Evolutionary conservation across 768 basidiomycete genomes (phyloP).

Genomic region (Amanita rubescens): DNA sequence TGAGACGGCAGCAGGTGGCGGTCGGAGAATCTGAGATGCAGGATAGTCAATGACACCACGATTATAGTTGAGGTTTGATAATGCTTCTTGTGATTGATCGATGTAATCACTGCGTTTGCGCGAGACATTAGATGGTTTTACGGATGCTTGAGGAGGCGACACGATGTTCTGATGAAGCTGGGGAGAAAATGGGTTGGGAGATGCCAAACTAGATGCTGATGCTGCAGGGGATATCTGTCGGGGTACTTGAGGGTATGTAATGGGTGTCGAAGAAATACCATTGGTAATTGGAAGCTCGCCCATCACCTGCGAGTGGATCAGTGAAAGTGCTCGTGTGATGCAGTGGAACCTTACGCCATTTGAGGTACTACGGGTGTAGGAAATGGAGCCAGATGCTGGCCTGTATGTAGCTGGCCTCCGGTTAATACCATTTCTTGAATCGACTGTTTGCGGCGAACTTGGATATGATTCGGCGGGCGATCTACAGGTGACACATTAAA

Average conservation of each 20-base stretch:
- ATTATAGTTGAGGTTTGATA: constrained; percentile 34
- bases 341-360: constrained; percentile 35
- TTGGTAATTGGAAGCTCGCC: neutral
- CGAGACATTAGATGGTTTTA: constrained; percentile 64
- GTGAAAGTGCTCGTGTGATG: neutral
- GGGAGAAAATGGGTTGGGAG: constrained; percentile 25
- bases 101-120: constrained; percentile 74
- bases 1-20: constrained; percentile 72
- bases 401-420: constrained; percentile 38
- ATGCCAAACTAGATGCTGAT: constrained; percentile 16
- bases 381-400: constrained; percentile 34
- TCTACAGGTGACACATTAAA: constrained; percentile 16
- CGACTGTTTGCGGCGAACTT: constrained; percentile 17
- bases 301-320: neutral
- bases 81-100: constrained; percentile 66
- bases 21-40: constrained; percentile 58
- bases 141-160: constrained; percentile 79
- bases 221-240: constrained; percentile 22
- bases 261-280: constrained; percentile 28
- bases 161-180: constrained; percentile 37
- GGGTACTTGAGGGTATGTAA: constrained; percentile 32
- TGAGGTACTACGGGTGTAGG: constrained; percentile 38
- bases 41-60: constrained; percentile 76
- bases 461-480: constrained; percentile 34
- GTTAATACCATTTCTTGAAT: constrained; percentile 17